Evolutionary conservation across 805 yeast species (phyloP).

Genomic region (Saturnispora besseyi): DNA sequence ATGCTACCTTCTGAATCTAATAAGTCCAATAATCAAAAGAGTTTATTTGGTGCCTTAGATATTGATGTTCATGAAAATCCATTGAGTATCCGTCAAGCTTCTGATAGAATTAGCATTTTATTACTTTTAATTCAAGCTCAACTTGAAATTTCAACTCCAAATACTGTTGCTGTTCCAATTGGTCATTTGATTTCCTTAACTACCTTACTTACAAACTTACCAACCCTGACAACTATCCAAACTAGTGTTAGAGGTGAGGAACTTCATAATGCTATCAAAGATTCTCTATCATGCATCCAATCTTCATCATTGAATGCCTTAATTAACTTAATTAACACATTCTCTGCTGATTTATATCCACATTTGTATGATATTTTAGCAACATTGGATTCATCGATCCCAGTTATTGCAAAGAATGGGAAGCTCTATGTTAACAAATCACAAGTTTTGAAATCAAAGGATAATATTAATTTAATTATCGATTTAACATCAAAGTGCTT

Average conservation of each 20-base stretch:
- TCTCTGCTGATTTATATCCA: constrained; percentile 33
- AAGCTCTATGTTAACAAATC: constrained; percentile 33
- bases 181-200: constrained; percentile 47
- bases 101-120: constrained; percentile 42
- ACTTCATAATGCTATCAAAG: constrained; percentile 35
- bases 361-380: constrained; percentile 43
- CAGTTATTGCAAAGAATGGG: constrained; percentile 35
- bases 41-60: constrained; percentile 38
- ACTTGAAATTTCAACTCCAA: constrained; percentile 44
- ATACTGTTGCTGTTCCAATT: constrained; percentile 45
- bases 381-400: constrained; percentile 49
- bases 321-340: constrained; percentile 27
- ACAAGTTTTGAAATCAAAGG: constrained; percentile 23
- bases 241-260: constrained; percentile 50
- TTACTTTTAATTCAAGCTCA: constrained; percentile 37
- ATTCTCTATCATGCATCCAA: constrained; percentile 39
- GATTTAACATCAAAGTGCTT: constrained; percentile 21
- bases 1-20: constrained; percentile 27
- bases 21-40: constrained; percentile 9
- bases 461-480: constrained; percentile 26
- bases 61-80: constrained; percentile 52
- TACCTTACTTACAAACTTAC: constrained; percentile 44
- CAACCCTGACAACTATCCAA: constrained; percentile 35
- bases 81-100: constrained; percentile 39
- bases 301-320: constrained; percentile 36